Conservation (phyloP, 179 eudicot species). For the Beta macrorhiza region DNA sequence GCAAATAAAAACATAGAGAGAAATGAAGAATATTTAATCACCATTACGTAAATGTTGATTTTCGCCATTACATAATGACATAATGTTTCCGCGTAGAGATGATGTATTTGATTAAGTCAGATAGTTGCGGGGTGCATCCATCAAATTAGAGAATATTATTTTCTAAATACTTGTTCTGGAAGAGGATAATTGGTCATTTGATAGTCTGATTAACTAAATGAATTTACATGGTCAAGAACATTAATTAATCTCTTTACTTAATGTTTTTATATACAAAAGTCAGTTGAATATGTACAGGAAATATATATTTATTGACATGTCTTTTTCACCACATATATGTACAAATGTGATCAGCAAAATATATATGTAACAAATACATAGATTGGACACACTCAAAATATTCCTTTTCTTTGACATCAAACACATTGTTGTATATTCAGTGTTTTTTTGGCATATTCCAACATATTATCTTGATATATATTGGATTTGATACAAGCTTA, state of each 20-base stretch:
- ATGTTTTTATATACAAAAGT: too few relatives aligned
- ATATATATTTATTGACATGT: background rate
- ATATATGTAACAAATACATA: too few relatives aligned
- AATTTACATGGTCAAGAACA: background rate
- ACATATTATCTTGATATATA: too few relatives aligned
- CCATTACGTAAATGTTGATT: background rate
- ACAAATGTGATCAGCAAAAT: background rate
- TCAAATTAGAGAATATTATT: background rate
- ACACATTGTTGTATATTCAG: too few relatives aligned
- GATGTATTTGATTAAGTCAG: constrained; percentile 8
- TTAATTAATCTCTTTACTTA: too few relatives aligned
- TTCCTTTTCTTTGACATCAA: too few relatives aligned
- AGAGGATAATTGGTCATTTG: background rate
- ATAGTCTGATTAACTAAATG: background rate
- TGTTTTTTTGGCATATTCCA: too few relatives aligned
- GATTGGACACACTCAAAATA: too few relatives aligned
- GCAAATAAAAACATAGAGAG: too few relatives aligned
- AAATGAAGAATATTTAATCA: background rate
- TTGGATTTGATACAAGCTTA: too few relatives aligned
- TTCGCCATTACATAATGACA: background rate
- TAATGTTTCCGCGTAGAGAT: background rate
- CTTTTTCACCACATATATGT: background rate
- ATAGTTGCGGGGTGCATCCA: background rate
- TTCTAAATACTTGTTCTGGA: background rate
- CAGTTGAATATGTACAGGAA: background rate